A percentile compares a stretch with the other conserved stretches of the same genome.
Conservation (phyloP, 1,139 yeast species). For the Debaryomyces robertsiae region DNA sequence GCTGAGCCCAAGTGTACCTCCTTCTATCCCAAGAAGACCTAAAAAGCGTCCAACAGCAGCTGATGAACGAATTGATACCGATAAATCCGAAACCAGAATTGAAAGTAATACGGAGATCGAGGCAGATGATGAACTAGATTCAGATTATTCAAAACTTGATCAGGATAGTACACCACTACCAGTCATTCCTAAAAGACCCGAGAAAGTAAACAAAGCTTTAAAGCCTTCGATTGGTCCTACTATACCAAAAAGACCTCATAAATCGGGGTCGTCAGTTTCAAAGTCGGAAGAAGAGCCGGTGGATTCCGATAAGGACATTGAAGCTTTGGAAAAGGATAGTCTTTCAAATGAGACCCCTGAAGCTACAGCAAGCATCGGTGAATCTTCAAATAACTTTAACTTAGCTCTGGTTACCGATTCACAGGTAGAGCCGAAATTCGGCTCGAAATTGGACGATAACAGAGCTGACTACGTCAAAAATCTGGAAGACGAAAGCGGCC, state of each 20-base stretch:
- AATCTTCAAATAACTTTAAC: background rate
- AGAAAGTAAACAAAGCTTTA: conserved; percentile 7
- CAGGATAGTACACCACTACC: conserved; percentile 15
- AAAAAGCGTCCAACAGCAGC: background rate
- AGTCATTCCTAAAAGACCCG: conserved; percentile 24
- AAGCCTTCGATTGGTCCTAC: conserved; percentile 14
- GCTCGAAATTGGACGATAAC: no score
- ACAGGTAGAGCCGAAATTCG: no score
- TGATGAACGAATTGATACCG: no score
- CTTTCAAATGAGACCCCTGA: background rate
- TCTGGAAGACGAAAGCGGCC: no score
- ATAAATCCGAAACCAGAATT: no score
- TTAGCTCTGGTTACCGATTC: no score
- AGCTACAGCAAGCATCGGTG: background rate
- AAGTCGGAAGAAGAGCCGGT: background rate
- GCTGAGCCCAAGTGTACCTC: conserved; percentile 8
- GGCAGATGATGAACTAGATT: background rate
- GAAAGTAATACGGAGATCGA: background rate
- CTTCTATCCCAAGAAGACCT: conserved; percentile 14
- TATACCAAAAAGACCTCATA: conserved; percentile 24
- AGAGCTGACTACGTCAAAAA: no score
- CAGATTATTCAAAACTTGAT: background rate
- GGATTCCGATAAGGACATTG: conserved; percentile 5
- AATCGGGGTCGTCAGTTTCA: background rate
- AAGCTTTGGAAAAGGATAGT: conserved; percentile 1